Conservation (phyloP, 2,329 filamentous ascomycete species). For the Colletotrichum scovillei region DNA sequence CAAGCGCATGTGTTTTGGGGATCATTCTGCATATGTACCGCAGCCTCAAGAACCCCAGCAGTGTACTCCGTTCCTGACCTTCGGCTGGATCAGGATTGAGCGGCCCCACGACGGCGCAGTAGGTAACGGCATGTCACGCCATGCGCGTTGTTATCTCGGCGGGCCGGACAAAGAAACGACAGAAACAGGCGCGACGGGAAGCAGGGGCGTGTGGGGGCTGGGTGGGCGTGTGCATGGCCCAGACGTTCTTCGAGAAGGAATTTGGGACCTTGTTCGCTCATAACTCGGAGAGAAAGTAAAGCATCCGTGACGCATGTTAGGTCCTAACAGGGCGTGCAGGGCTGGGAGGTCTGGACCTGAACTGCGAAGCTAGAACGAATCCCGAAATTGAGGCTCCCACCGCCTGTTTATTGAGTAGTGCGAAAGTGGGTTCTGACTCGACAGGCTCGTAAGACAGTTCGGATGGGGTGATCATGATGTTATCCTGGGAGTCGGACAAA, state of each 20-base stretch:
- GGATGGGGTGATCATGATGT: constrained; percentile 34
- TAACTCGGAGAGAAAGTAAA: constrained; percentile 24
- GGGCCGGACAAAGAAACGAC: constrained; percentile 5
- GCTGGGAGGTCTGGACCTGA: not conserved
- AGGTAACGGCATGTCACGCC: constrained; percentile 21
- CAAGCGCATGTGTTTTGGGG: constrained; percentile 10
- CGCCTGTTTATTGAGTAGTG: constrained; percentile 7
- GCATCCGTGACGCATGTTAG: not conserved
- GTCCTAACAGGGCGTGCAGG: not conserved
- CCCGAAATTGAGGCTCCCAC: constrained; percentile 25
- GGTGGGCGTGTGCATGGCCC: not conserved
- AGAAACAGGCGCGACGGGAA: not conserved
- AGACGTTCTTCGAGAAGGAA: not conserved
- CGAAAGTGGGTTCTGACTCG: constrained; percentile 30
- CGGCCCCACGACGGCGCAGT: not conserved
- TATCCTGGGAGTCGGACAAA: constrained; percentile 19
- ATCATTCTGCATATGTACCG: constrained; percentile 10
- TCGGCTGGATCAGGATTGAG: constrained; percentile 2
- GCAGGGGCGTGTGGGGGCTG: constrained; percentile 8
- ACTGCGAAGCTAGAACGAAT: constrained; percentile 18
- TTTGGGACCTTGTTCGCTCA: constrained; percentile 5
- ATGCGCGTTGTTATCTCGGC: constrained; percentile 19
- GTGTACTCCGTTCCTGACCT: not conserved
- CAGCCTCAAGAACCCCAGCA: not conserved
- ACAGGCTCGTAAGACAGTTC: constrained; percentile 25